Evolutionary conservation across 148 eudicot species (phyloP), one percentile per base, ranked within the genome.

Genomic region (Fagopyrum homotropicum): DNA sequence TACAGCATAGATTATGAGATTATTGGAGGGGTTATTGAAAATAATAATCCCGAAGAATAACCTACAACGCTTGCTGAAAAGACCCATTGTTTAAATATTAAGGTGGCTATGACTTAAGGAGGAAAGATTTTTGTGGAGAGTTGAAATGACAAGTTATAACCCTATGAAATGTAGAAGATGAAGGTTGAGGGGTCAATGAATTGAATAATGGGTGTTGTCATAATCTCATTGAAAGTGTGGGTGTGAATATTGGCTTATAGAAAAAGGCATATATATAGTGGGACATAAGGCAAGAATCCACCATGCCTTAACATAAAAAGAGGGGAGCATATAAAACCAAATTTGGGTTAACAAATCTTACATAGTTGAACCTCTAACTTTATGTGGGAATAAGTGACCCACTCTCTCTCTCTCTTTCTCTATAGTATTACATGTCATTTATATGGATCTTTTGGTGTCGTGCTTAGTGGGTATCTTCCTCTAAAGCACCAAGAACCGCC

Each of bases 191-290:
- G 71, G 71, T 40, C 47, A 66, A 40, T 66, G 71, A 46, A 66
- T 66, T 66, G 71, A 15, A 15, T 60, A 15, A 57, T 57, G 59
- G 59, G 59, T 55, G 45, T 64, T 64, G 70, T 66, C 71, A 57
- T 57, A 57, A 57, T 57, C 63, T 57, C 63, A 66, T 66, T 66
- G 15, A 66, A 40, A 66, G 30, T 66, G 45, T 66, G 71, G 71
- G 46, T 66, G 9, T 40, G 15, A 66, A 66, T 5, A 66, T 6
- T 66, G 71, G 35, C 17, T 35, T 64, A 35, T 15, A 40, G 17
- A 35, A 66, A 66, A 66, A 40, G 71, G 40, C 40, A 35, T 35
- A 35, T 35, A 35, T 46, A 66, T 66, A 9, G 45, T 66, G 71
- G 46, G 71, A 14, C 46, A 45, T 12, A 14, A 19, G 45, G n/a